A percentile compares a stretch with the other conserved stretches of the same genome.
phyloP scores from a whole-genome alignment of 345 rosid genomes.

The Turritis glabra region DNA sequence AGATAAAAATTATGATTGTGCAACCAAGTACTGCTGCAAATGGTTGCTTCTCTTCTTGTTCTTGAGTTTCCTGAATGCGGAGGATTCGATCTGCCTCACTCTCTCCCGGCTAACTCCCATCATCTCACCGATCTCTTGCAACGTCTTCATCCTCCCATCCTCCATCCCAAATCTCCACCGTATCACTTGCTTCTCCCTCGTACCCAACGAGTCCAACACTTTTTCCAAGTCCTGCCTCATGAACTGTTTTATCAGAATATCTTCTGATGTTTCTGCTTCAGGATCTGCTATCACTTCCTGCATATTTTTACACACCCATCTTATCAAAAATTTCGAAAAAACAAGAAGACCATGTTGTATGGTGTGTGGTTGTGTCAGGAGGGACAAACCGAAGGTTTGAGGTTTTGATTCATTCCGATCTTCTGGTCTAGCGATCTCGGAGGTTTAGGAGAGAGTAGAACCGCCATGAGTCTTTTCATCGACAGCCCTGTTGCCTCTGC shows the following conservation, averaged over 20 bases:
- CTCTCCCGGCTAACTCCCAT: slow-evolving; percentile 94
- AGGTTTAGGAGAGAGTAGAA: slow-evolving; percentile 74
- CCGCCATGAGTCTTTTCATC: slow-evolving; percentile 81
- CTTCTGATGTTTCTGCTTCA: slow-evolving; percentile 72
- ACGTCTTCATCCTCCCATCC: slow-evolving; percentile 83
- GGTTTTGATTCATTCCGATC: slow-evolving; percentile 68
- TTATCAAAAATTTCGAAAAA: background rate
- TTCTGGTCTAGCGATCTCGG: slow-evolving; percentile 92
- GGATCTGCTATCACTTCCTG: slow-evolving; percentile 92
- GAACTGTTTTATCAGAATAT: slow-evolving; percentile 63
- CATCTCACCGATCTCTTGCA: slow-evolving; percentile 91
- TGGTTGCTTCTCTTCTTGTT: slow-evolving; percentile 75
- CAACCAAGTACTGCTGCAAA: slow-evolving; percentile 66
- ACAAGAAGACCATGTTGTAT: background rate
- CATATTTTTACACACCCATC: background rate
- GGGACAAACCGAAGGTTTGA: slow-evolving; percentile 75
- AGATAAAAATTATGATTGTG: slow-evolving; percentile 30
- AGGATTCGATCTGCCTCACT: slow-evolving; percentile 79
- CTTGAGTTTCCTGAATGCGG: slow-evolving; percentile 80
- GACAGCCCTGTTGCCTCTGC: slow-evolving; percentile 89
- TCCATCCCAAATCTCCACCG: slow-evolving; percentile 90
- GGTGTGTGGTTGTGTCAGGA: background rate
- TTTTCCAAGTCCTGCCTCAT: slow-evolving; percentile 83
- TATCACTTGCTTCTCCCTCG: slow-evolving; percentile 78
- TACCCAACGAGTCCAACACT: slow-evolving; percentile 67